Base-by-base conservation (phyloP, 2,329 filamentous ascomycete species). In the Colletotrichum tamarilloi region DNA sequence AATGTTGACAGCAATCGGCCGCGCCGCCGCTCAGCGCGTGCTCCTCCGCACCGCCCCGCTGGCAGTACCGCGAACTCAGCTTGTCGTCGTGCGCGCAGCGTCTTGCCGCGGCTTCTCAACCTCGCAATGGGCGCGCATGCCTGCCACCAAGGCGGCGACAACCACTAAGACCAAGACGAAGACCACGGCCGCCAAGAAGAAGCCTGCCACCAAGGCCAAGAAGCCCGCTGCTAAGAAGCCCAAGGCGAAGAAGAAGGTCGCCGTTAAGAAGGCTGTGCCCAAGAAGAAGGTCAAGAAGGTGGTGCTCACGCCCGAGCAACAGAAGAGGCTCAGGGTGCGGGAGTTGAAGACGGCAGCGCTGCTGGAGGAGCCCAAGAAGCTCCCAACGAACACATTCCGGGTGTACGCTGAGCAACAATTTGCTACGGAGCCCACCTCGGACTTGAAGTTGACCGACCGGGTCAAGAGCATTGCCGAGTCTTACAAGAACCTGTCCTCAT, bases 1-100 rank as follows among this genome's bases (percentile, higher is more conserved):
- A 88, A 88, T 87, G 86, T 78, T 87, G 74, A 83, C 82, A 64
- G 80, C 82, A 35, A 78, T 86, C 75, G 81, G 82, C 75, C 82
- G 84, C 75, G 81, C 79, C 66, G 82, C 82, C 67, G 78, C 81
- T 73, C 81, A 80, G 78, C 84, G 83, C 76, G 76, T 79, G 65
- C 76, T 79, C 60, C 73, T 76, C 67, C 62, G 63, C 76, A 53
- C 64, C 46, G 62, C 74, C 72, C 75, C 75, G 68, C 75, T 77
- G 63, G 73, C 76, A 55, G 63, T 75, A 77, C 32, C 65, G 73
- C 76, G 55, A 62, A 78, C 52, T 14, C 65, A 69, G 59, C 72
- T 49, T 19, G 16, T 66, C 55, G 67, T 72, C 62, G 65, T 59
- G 56, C 67, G 76, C 67, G 65, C 69, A 66, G 74, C 71, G 30